A percentile compares a stretch with the other conserved stretches of the same genome.
These are phyloP conservation scores for Colletotrichum sp. DNA, from an alignment of 2,329 filamentous ascomycete species.

Conservation along the genomic window DNA sequence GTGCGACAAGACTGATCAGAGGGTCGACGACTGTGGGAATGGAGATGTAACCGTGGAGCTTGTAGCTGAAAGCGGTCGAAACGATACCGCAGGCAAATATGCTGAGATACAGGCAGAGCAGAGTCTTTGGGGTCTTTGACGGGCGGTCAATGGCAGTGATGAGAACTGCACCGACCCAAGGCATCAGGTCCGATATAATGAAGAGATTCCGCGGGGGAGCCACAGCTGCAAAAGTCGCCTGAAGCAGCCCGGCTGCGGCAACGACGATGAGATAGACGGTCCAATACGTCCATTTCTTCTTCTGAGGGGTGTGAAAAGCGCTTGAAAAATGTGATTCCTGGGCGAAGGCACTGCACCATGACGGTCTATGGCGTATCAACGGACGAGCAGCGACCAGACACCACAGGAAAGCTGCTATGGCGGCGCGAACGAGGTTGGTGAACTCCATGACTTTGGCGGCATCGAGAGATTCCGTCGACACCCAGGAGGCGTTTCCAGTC, in stretches of 20 bases:
- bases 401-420: slow-evolving; percentile 33
- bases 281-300: slow-evolving; percentile 43
- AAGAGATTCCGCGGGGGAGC: slow-evolving; percentile 29
- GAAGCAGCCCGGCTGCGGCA: slow-evolving; percentile 37
- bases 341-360: slow-evolving; percentile 49
- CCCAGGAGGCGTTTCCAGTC: background rate
- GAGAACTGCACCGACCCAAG: slow-evolving; percentile 43
- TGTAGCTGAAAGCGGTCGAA: slow-evolving; percentile 29
- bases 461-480: background rate
- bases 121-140: slow-evolving; percentile 43
- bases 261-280: slow-evolving; percentile 37
- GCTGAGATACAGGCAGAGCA: slow-evolving; percentile 43
- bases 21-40: slow-evolving; percentile 27
- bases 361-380: slow-evolving; percentile 35
- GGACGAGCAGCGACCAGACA: slow-evolving; percentile 30
- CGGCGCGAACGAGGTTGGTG: slow-evolving; percentile 29
- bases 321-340: slow-evolving; percentile 34
- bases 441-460: background rate
- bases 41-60: slow-evolving; percentile 22
- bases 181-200: slow-evolving; percentile 37
- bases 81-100: slow-evolving; percentile 36
- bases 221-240: slow-evolving; percentile 35
- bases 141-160: slow-evolving; percentile 43
- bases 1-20: slow-evolving; percentile 26
- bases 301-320: slow-evolving; percentile 9